Conservation (phyloP, 352 stramenopile species). For the Sclerospora graminicola region DNA sequence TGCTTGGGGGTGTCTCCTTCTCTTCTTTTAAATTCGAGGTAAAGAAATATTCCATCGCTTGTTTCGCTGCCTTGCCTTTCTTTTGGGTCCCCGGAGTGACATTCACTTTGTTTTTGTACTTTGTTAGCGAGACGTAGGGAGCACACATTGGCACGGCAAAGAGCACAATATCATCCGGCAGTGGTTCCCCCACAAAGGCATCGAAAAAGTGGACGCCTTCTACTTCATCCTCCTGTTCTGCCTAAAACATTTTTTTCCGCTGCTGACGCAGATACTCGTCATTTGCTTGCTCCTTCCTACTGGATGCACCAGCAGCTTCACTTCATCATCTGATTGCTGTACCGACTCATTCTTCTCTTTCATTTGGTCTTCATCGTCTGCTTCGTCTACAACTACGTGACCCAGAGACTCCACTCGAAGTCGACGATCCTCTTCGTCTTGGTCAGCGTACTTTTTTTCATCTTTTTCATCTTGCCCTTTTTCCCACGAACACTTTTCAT, state of each 20-base stretch:
- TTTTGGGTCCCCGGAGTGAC: conserved; percentile 83
- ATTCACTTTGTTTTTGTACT: conserved; percentile 92
- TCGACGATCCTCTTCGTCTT: conserved; percentile 92
- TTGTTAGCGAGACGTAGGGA: conserved; percentile 75
- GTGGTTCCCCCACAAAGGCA: conserved; percentile 69
- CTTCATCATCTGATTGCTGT: conserved; percentile 10
- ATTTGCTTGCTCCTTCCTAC: conserved; percentile 11
- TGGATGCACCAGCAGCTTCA: conserved; percentile 1
- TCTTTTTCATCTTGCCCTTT: conserved; percentile 90
- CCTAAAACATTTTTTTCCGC: conserved; percentile 70
- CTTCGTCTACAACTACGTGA: conserved; percentile 26
- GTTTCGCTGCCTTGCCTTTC: conserved; percentile 86
- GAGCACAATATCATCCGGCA: conserved; percentile 76
- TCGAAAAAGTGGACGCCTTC: conserved; percentile 76
- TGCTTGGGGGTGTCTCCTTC: too few relatives aligned
- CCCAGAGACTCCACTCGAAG: conserved; percentile 89
- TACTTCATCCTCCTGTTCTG: conserved; percentile 78
- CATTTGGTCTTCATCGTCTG: conserved; percentile 20
- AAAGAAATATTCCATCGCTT: conserved; percentile 80
- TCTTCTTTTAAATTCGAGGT: conserved; percentile 60
- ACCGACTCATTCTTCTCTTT: conserved; percentile 15
- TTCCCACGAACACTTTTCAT: conserved; percentile 81
- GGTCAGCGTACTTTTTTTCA: conserved; percentile 96
- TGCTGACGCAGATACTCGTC: conserved; percentile 63
- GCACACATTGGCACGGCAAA: conserved; percentile 88